Base-by-base conservation (phyloP, 768 basidiomycete genomes). In the Hericium rajendrae region DNA sequence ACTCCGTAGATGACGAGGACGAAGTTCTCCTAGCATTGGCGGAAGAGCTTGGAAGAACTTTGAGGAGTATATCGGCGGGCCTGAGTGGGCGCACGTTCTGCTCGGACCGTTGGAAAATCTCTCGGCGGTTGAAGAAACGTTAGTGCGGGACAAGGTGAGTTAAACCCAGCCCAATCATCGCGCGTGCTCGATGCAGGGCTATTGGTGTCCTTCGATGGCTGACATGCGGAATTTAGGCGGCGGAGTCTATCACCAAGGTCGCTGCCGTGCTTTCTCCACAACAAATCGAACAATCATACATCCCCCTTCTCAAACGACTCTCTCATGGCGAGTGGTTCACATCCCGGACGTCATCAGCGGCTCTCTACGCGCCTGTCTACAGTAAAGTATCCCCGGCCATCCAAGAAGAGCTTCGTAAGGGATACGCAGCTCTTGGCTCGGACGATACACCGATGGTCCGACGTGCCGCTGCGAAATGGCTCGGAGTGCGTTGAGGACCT, bases 371-470 rank as follows among this genome's bases (percentile, higher is more conserved):
- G 15, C 85, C 93, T 12, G 90, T 92, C 38, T 99, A 98, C 69
- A 74, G 83, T 32, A 87, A 86, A 68, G 88, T 87, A 20, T 81
- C 87, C 2, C 72, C 84, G 13, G 65, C 75, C 41, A 74, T 86
- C 58, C 90, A 94, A 71, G 91, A 93, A 56, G 95, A 98, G 41
- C 73, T 98, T 64, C 82, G 94, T 60, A 89, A 88, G 70, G 81
- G 85, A 54, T 99, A 91, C 65, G 77, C 84, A 9, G 78, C 82
- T 37, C 80, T 99, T 32, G 89, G 88, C 9, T 79, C 83, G 18
- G 97, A 99, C 68, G 97, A 99, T 68, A 99, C 97, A 12, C 97
- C 97, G 24, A 99, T 99, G 97, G 95, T 97, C 58, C 79, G 94
- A 66, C 80, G 97, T 60, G 94, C 95, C 26, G 94, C 94, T 50